phyloP scores from a whole-genome alignment of 2,329 filamentous ascomycete species.

The Neodidymelliopsis sp. region DNA sequence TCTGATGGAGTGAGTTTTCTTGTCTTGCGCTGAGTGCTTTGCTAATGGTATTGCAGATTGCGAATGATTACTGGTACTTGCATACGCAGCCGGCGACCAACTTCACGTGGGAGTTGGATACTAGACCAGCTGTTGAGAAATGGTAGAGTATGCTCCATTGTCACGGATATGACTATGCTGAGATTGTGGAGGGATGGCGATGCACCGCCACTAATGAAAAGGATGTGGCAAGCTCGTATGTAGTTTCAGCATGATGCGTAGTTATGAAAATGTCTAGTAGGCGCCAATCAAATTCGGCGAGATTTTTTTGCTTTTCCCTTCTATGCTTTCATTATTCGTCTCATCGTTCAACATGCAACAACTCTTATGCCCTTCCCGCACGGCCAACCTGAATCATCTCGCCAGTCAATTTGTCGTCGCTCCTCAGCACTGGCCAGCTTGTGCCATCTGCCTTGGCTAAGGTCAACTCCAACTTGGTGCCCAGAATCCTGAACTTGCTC shows the following conservation, averaged over 20 bases:
- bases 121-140: conserved; percentile 83
- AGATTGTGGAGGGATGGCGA: neutral
- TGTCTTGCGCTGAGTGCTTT: neutral
- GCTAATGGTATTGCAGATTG: conserved; percentile 66
- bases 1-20: conserved; percentile 71
- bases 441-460: conserved; percentile 75
- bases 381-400: conserved; percentile 91
- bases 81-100: conserved; percentile 81
- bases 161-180: neutral
- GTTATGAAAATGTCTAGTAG: no score
- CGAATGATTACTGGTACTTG: conserved; percentile 83
- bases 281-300: no score
- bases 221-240: neutral
- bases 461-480: conserved; percentile 86
- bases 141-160: conserved; percentile 66
- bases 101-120: conserved; percentile 83
- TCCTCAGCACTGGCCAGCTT: conserved; percentile 85
- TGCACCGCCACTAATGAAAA: no score
- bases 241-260: no score
- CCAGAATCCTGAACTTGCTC: conserved; percentile 81
- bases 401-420: conserved; percentile 74
- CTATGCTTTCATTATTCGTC: conserved; percentile 16
- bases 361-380: conserved; percentile 60
- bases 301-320: conserved; percentile 1
- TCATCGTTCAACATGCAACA: conserved; percentile 1